Evolutionary conservation across 2,329 filamentous ascomycete genomes (phyloP).

Genomic region (Cordyceps militaris): DNA sequence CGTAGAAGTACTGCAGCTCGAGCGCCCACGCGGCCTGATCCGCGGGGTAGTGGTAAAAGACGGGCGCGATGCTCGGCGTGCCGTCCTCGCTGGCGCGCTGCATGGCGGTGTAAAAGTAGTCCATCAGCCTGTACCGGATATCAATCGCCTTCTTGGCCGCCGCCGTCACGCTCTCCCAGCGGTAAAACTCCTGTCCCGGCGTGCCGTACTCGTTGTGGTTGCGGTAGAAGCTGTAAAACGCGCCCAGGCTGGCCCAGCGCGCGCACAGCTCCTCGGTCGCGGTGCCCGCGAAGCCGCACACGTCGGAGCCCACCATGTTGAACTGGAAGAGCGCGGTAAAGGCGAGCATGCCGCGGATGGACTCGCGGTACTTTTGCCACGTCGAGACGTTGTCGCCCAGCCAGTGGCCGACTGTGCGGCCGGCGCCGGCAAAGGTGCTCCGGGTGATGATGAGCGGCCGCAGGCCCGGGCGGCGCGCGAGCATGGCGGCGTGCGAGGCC

Average conservation of each 20-base stretch:
- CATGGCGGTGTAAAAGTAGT: conserved; percentile 69
- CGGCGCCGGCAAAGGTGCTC: conserved; percentile 68
- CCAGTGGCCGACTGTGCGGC: conserved; percentile 56
- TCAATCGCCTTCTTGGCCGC: conserved; percentile 61
- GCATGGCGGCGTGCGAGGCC: conserved; percentile 58
- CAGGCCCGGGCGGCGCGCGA: conserved; percentile 52
- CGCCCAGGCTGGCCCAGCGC: conserved; percentile 58
- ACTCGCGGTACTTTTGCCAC: conserved; percentile 53
- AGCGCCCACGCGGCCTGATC: conserved; percentile 35
- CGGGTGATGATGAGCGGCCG: conserved; percentile 69
- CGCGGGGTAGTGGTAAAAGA: conserved; percentile 60
- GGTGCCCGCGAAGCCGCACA: conserved; percentile 67
- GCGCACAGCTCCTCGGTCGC: conserved; percentile 56
- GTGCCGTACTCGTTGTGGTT: conserved; percentile 50
- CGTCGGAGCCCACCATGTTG: conserved; percentile 63
- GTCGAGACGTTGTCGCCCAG: conserved; percentile 38
- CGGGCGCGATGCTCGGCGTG: conserved; percentile 62
- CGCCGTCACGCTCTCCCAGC: conserved; percentile 52
- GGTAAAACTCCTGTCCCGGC: conserved; percentile 57
- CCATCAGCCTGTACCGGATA: conserved; percentile 62
- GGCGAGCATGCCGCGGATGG: conserved; percentile 51
- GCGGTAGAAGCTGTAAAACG: conserved; percentile 62
- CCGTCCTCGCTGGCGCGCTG: conserved; percentile 54
- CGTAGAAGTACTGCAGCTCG: conserved; percentile 42
- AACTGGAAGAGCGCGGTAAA: conserved; percentile 61